phyloP scores from a whole-genome alignment of 805 yeast genomes.

The Candida broadrunensis region DNA sequence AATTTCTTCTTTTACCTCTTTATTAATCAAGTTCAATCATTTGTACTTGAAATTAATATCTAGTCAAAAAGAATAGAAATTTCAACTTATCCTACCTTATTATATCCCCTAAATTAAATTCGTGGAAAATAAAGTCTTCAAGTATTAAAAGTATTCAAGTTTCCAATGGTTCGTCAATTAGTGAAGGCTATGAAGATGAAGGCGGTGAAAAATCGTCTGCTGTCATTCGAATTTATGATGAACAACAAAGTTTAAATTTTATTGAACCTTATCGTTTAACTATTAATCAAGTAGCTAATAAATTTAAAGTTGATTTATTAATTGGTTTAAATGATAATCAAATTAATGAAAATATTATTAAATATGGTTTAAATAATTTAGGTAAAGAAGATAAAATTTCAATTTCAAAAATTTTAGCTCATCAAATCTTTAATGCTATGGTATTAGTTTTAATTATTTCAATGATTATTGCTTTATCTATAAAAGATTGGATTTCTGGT shows the following conservation, averaged over 20 bases:
- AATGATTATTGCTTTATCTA: conserved; percentile 68
- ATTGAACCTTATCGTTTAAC: conserved; percentile 12
- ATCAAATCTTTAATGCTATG: conserved; percentile 78
- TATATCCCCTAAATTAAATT: background rate
- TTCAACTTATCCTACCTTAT: no score
- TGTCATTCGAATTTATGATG: background rate
- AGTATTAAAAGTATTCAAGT: background rate
- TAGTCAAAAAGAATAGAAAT: no score
- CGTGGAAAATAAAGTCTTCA: conserved; percentile 10
- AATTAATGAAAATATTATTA: conserved; percentile 10
- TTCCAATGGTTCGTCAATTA: conserved; percentile 7
- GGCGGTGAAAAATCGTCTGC: conserved; percentile 10
- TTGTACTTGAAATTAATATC: no score
- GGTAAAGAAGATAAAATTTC: conserved; percentile 61
- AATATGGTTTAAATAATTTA: conserved; percentile 58
- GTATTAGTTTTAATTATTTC: conserved; percentile 67
- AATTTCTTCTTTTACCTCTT: no score
- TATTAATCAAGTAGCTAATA: conserved; percentile 13
- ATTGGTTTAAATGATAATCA: conserved; percentile 18
- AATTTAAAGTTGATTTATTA: conserved; percentile 10
- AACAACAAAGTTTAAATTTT: background rate
- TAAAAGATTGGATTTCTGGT: conserved; percentile 77
- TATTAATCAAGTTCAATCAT: no score
- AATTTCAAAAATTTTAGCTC: conserved; percentile 51
- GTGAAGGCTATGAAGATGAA: conserved; percentile 8